These are phyloP conservation scores for Yamadazyma membranifaciens DNA, from an alignment of 1,139 yeast genomes.

Conservation along the genomic window DNA sequence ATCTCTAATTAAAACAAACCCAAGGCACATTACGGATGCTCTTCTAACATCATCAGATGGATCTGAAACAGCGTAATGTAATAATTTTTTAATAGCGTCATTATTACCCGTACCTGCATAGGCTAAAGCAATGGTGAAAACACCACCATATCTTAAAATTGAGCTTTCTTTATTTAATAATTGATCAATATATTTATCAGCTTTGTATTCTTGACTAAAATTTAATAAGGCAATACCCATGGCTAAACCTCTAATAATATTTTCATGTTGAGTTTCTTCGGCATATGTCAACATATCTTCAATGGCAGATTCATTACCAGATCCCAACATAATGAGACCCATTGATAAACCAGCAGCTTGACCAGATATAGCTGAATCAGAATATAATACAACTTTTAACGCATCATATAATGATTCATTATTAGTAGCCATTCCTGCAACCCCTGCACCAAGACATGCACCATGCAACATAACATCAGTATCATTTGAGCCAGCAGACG, in stretches of 20 bases:
- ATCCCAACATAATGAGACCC: conserved; percentile 95
- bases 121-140: conserved; percentile 89
- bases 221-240: conserved; percentile 84
- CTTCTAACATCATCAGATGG: conserved; percentile 96
- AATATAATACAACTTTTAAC: conserved; percentile 77
- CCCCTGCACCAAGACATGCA: conserved; percentile 93
- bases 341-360: conserved; percentile 96
- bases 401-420: conserved; percentile 76
- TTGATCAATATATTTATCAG: conserved; percentile 67
- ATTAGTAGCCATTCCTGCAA: conserved; percentile 94
- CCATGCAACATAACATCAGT: conserved; percentile 91
- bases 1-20: conserved; percentile 87
- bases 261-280: conserved; percentile 94
- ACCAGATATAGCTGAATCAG: conserved; percentile 92
- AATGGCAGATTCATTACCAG: conserved; percentile 72
- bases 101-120: conserved; percentile 96
- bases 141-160: conserved; percentile 93
- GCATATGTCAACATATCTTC: conserved; percentile 89
- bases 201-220: conserved; percentile 83
- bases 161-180: conserved; percentile 77
- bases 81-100: conserved; percentile 76
- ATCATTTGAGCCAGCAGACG: conserved; percentile 67
- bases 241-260: conserved; percentile 87
- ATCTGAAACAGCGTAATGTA: conserved; percentile 95
- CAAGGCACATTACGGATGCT: conserved; percentile 92